phyloP scores from a whole-genome alignment of 495 filamentous ascomycete genomes.

The Achaetomiella virescens region DNA sequence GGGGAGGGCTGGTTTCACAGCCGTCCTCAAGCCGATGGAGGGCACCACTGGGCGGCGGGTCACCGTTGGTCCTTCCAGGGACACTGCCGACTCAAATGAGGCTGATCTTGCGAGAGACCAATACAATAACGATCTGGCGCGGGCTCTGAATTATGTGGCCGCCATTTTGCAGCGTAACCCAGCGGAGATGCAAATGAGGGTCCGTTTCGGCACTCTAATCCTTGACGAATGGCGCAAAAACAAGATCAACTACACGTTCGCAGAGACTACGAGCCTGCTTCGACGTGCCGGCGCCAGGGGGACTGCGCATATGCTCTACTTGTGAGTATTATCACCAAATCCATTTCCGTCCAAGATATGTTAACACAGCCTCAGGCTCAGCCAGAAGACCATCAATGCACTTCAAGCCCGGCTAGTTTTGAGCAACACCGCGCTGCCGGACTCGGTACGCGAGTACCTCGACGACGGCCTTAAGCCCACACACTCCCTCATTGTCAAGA shows the following conservation, averaged over 20 bases:
- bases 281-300: slow-evolving; percentile 24
- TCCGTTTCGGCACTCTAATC: slow-evolving; percentile 51
- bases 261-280: slow-evolving; percentile 48
- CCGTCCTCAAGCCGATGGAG: background rate
- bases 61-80: background rate
- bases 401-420: background rate
- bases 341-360: background rate
- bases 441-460: background rate
- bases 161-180: slow-evolving; percentile 10
- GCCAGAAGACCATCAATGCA: background rate
- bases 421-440: background rate
- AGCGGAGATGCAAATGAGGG: slow-evolving; percentile 40
- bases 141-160: background rate
- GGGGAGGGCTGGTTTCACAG: background rate
- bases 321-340: slow-evolving; percentile 22
- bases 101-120: background rate
- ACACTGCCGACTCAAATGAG: background rate
- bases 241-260: slow-evolving; percentile 34
- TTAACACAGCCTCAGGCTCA: background rate
- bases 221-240: slow-evolving; percentile 41
- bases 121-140: slow-evolving; percentile 10
- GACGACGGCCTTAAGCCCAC: background rate
- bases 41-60: slow-evolving; percentile 6
- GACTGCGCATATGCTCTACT: slow-evolving; percentile 27
- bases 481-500: slow-evolving; percentile 13